Evolutionary conservation across 129 eudicot genomes (phyloP).

Genomic region (Apium graveolens): DNA sequence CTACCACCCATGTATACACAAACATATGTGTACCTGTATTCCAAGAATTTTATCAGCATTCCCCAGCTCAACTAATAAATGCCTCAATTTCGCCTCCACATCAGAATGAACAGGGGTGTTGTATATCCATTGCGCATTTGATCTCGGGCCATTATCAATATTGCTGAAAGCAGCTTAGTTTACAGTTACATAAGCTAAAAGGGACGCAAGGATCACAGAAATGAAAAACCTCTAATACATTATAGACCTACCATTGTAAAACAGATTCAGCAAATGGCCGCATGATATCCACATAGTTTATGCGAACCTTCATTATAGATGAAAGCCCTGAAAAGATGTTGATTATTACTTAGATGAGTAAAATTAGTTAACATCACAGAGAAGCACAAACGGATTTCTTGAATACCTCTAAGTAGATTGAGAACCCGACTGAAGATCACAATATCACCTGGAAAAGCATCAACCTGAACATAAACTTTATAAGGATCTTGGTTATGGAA

Average conservation of each 20-base stretch:
- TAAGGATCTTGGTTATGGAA: conserved; percentile 17
- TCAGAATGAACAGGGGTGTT: conserved; percentile 61
- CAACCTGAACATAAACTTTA: conserved; percentile 50
- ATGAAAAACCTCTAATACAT: neutral
- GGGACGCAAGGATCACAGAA: neutral
- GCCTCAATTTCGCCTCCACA: conserved; percentile 71
- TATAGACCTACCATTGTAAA: conserved; percentile 49
- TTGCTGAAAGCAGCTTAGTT: conserved; percentile 38
- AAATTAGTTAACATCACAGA: conserved; percentile 4
- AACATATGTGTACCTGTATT: conserved; percentile 48
- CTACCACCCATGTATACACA: neutral
- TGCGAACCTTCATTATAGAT: conserved; percentile 73
- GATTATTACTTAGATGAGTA: conserved; percentile 1
- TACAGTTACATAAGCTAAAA: conserved; percentile 3
- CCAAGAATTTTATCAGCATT: conserved; percentile 73
- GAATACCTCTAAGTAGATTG: conserved; percentile 85
- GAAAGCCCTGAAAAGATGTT: conserved; percentile 72
- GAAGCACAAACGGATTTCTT: conserved; percentile 4
- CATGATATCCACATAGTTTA: conserved; percentile 77
- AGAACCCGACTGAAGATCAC: conserved; percentile 89
- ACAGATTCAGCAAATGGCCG: conserved; percentile 97
- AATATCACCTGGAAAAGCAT: conserved; percentile 98
- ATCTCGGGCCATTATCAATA: conserved; percentile 41
- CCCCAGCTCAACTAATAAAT: conserved; percentile 52
- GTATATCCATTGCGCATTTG: conserved; percentile 49